A percentile compares a stretch with the other conserved stretches of the same genome.
Conservation (phyloP, 2,329 filamentous ascomycete genomes). For the Didymosphaeria variabile region DNA sequence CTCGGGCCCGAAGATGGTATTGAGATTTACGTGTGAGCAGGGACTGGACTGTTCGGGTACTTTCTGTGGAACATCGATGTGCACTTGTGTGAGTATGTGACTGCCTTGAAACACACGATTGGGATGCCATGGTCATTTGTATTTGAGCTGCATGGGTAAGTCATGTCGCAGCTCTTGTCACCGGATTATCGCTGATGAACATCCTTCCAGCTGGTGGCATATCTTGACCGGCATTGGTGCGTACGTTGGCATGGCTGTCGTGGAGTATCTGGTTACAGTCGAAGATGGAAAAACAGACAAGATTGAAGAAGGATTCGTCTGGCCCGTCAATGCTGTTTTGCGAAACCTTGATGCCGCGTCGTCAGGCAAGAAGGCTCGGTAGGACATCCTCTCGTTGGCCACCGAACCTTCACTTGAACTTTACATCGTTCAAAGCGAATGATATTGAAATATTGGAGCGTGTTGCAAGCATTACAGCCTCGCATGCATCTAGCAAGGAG, state of each 20-base stretch:
- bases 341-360: constrained; percentile 34
- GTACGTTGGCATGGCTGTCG: constrained; percentile 50
- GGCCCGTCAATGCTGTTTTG: constrained; percentile 45
- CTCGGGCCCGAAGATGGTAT: background rate
- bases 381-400: background rate
- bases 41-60: constrained; percentile 61
- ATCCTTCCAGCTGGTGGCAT: constrained; percentile 64
- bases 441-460: background rate
- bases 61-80: constrained; percentile 67
- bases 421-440: background rate
- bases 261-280: constrained; percentile 48
- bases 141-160: constrained; percentile 64
- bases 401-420: background rate
- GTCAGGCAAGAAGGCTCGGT: constrained; percentile 24
- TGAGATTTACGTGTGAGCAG: constrained; percentile 16
- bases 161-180: background rate
- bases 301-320: constrained; percentile 47
- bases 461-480: background rate
- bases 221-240: constrained; percentile 66
- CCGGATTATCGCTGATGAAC: background rate
- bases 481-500: background rate
- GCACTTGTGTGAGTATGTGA: constrained; percentile 61
- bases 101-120: constrained; percentile 54
- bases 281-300: constrained; percentile 36
- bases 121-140: constrained; percentile 66